phyloP scores from a whole-genome alignment of 148 eudicot genomes.

The Chenopodium formosanum region DNA sequence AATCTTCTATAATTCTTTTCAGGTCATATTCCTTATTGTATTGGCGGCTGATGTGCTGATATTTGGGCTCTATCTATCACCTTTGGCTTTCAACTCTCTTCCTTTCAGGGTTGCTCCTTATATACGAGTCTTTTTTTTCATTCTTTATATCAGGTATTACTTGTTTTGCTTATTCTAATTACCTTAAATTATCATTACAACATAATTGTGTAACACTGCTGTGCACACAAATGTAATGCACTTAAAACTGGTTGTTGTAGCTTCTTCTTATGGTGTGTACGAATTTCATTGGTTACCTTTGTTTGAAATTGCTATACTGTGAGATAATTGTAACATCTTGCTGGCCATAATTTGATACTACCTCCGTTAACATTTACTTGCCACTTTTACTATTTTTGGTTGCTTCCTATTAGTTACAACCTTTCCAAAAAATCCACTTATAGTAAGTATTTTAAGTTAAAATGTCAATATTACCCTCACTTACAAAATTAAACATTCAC shows the following conservation, averaged over 20 bases:
- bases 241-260: background rate
- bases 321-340: background rate
- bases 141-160: conserved; percentile 70
- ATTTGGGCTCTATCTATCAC: conserved; percentile 55
- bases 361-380: too few species aligned
- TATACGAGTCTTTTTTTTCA: conserved; percentile 71
- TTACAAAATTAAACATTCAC: too few species aligned
- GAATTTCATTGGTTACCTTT: background rate
- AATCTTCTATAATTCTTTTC: conserved; percentile 18
- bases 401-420: too few species aligned
- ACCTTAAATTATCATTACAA: background rate
- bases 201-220: background rate
- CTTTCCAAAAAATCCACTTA: too few species aligned
- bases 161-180: background rate
- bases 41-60: conserved; percentile 62
- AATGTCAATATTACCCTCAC: too few species aligned
- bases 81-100: conserved; percentile 54
- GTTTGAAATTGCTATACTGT: background rate
- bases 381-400: too few species aligned
- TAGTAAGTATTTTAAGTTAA: too few species aligned
- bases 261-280: background rate
- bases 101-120: conserved; percentile 92
- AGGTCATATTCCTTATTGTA: conserved; percentile 63
- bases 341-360: background rate
- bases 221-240: background rate